phyloP scores from a whole-genome alignment of 208 protist species.

The Leishmania lainsoni region DNA sequence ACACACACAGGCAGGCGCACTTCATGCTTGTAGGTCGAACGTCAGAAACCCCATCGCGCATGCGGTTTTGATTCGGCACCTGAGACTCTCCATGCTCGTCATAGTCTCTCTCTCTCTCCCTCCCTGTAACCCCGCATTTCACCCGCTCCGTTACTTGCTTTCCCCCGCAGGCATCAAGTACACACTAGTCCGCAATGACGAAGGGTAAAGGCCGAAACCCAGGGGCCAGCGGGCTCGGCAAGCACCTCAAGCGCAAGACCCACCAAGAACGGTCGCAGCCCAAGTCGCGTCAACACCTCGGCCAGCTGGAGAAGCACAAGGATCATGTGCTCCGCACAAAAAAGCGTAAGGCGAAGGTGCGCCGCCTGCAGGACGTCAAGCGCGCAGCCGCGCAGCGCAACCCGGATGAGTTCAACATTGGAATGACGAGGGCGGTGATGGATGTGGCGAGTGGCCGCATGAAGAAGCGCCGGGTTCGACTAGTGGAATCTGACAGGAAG shows the following conservation, averaged over 20 bases:
- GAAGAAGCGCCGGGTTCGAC: constrained; percentile 47
- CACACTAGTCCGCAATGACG: constrained; percentile 49
- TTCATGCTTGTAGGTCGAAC: background rate
- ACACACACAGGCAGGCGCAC: background rate
- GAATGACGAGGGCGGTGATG: constrained; percentile 92
- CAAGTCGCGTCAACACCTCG: constrained; percentile 75
- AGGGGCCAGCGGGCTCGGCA: constrained; percentile 77
- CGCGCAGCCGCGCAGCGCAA: constrained; percentile 89
- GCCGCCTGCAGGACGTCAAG: constrained; percentile 77
- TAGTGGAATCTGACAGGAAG: constrained; percentile 46
- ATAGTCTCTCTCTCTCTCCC: background rate
- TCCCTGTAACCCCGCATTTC: background rate
- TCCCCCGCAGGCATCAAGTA: background rate
- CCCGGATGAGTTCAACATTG: constrained; percentile 94
- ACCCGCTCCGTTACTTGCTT: background rate
- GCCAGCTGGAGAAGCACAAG: constrained; percentile 94
- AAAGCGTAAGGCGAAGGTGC: constrained; percentile 76
- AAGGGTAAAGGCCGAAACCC: constrained; percentile 89
- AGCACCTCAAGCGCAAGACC: constrained; percentile 88
- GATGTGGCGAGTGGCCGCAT: constrained; percentile 85
- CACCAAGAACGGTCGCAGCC: constrained; percentile 92
- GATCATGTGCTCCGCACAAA: constrained; percentile 90
- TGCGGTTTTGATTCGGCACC: background rate
- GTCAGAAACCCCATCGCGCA: background rate
- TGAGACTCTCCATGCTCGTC: background rate